Conservation (phyloP, 163 green algal genomes). For the Trebouxiophyceae sp. region DNA sequence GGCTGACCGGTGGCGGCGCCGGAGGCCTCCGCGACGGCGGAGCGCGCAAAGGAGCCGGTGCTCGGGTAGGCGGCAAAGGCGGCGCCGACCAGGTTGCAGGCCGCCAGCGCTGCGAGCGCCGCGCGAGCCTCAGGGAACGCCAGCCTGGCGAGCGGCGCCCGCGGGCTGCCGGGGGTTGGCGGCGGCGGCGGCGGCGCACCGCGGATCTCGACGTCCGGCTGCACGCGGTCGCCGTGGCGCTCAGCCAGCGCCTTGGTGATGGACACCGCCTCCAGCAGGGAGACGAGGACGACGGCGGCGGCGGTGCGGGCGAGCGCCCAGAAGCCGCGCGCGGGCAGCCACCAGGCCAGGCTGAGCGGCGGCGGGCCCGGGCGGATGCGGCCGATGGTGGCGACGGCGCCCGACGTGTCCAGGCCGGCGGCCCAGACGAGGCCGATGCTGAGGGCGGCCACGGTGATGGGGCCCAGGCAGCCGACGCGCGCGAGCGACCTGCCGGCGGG, state of each 20-base stretch:
- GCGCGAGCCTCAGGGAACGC: too few relatives aligned
- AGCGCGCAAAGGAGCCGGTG: constrained; percentile 65
- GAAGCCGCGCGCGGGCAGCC: not conserved
- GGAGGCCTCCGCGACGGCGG: constrained; percentile 53
- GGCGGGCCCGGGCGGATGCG: constrained; percentile 23
- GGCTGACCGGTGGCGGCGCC: constrained; percentile 39
- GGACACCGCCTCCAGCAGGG: constrained; percentile 41
- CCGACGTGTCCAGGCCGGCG: constrained; percentile 21
- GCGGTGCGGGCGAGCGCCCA: constrained; percentile 7
- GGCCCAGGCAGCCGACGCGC: constrained; percentile 44
- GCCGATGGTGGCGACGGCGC: constrained; percentile 19
- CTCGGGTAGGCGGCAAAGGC: constrained; percentile 67
- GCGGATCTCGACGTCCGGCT: constrained; percentile 68
- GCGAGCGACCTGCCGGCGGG: constrained; percentile 21
- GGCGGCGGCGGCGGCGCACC: too few relatives aligned
- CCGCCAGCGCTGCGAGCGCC: constrained; percentile 44
- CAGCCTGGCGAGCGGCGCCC: too few relatives aligned
- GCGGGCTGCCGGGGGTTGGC: too few relatives aligned
- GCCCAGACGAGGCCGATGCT: constrained; percentile 37
- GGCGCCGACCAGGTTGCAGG: constrained; percentile 70
- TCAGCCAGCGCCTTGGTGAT: constrained; percentile 55
- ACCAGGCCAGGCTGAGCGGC: constrained; percentile 7
- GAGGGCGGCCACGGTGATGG: constrained; percentile 43
- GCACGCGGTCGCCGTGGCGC: constrained; percentile 52
- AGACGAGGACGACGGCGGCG: constrained; percentile 12